Base-by-base conservation (phyloP, 805 yeast species). In the Metschnikowia henanensis region DNA sequence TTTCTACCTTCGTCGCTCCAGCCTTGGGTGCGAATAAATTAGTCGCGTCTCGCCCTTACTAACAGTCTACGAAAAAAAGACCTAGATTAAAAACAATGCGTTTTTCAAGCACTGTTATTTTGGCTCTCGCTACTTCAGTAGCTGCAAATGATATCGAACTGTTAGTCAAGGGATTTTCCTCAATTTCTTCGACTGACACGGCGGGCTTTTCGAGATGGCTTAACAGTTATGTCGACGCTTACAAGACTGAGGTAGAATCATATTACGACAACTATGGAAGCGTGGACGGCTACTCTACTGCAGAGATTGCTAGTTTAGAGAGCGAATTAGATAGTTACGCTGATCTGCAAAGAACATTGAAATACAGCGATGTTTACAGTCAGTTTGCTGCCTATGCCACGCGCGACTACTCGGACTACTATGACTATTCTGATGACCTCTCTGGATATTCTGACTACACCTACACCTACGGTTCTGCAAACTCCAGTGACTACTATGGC, bases 161-260 rank as follows among this genome's bases (percentile, higher is more conserved):
- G 21, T 36, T 37, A 28, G 8, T 5, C 10, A 22, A 32, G 13
- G 20, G 32, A 2, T 37, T 37, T 32, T 17, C 30, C 5, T 18
- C 47, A 10, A 23, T 44, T 28, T 16, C 36, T 18, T 19, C 47
- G 15, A 30, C 35, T 6, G 40, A 42, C 21, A 6, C 41, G 13
- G 40, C 41, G 10, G 47, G 34, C 9, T 36, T 31, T 38, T 19
- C 34, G 2, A 29, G 16, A 33, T 44, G 47, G 42, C 29, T 23
- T 20, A 19, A 30, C 10, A 25, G 30, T n/a, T 40, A 34, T n/a
- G 44, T 26, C 8, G 39, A 40, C 2, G 30, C 39, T n/a, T 40
- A 40, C 39, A 34, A 40, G 39, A 22, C 39, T 7, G 35, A 31
- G 39, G 31, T 30, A n/a, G 21, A 20, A 9, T 21, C 25, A 21